phyloP scores from a whole-genome alignment of 495 filamentous ascomycete species.

The Sordaria brevicollis region DNA sequence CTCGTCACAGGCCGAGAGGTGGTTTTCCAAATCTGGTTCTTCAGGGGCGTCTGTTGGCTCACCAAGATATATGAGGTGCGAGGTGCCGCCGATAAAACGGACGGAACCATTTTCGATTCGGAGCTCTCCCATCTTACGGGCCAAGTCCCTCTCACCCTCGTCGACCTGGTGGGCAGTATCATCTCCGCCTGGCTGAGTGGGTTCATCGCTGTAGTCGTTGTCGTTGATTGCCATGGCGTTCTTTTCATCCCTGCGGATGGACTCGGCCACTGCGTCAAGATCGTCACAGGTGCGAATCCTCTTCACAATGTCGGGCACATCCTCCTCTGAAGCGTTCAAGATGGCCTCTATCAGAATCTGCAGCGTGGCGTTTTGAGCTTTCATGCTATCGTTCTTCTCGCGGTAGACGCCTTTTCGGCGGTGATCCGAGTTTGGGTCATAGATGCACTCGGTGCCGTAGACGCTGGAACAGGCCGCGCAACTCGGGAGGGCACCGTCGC shows the following conservation, averaged over 20 bases:
- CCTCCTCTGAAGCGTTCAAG: constrained; percentile 76
- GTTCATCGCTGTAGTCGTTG: constrained; percentile 26
- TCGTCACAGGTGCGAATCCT: constrained; percentile 89
- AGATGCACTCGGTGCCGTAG: constrained; percentile 85
- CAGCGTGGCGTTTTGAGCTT: constrained; percentile 77
- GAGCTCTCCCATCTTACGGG: constrained; percentile 88
- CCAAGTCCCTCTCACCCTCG: constrained; percentile 75
- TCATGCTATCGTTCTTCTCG: constrained; percentile 83
- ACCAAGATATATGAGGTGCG: constrained; percentile 78
- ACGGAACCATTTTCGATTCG: constrained; percentile 80
- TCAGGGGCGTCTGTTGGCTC: constrained; percentile 37
- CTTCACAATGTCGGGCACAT: constrained; percentile 68
- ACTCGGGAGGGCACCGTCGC: constrained; percentile 84
- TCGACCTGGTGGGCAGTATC: constrained; percentile 34
- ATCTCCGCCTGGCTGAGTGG: constrained; percentile 20
- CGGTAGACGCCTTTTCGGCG: constrained; percentile 94
- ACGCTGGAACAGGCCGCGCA: constrained; percentile 94
- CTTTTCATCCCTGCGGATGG: constrained; percentile 50
- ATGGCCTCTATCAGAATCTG: constrained; percentile 90
- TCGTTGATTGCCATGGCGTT: constrained; percentile 30
- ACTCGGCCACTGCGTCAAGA: constrained; percentile 80
- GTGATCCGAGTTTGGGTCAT: constrained; percentile 93
- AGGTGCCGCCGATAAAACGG: constrained; percentile 90
- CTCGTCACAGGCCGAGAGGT: constrained; percentile 31
- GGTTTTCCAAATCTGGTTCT: constrained; percentile 42